phyloP scores from a whole-genome alignment of 2,329 filamentous ascomycete genomes.

The Diaporthe citri region DNA sequence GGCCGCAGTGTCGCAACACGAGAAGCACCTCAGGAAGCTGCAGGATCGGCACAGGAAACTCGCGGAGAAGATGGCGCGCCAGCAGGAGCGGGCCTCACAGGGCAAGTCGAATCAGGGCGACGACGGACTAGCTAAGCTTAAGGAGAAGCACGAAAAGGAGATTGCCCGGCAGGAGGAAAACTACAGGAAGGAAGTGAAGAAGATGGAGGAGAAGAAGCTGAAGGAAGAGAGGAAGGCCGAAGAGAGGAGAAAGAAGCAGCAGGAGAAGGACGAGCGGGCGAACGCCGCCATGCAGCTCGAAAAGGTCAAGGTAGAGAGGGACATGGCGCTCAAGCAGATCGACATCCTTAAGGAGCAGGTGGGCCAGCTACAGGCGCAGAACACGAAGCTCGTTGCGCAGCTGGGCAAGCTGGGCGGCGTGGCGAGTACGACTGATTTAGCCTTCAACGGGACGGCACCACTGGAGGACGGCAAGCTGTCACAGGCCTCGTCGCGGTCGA shows the following conservation, averaged over 20 bases:
- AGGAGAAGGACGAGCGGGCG: slow-evolving; percentile 66
- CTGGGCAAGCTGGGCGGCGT: slow-evolving; percentile 58
- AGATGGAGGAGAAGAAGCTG: slow-evolving; percentile 73
- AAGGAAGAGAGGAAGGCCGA: slow-evolving; percentile 73
- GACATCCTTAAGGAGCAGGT: slow-evolving; percentile 68
- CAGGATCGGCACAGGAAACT: slow-evolving; percentile 71
- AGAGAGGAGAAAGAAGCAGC: slow-evolving; percentile 62
- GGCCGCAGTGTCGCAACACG: slow-evolving; percentile 56
- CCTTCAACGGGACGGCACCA: neutral
- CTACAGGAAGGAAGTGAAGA: slow-evolving; percentile 72
- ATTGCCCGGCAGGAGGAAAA: slow-evolving; percentile 76
- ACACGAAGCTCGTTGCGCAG: slow-evolving; percentile 68
- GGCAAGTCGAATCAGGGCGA: slow-evolving; percentile 49
- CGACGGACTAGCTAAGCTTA: slow-evolving; percentile 66
- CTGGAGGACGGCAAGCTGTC: slow-evolving; percentile 22
- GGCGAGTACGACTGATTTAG: slow-evolving; percentile 6
- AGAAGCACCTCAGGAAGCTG: slow-evolving; percentile 76
- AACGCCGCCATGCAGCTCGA: slow-evolving; percentile 67
- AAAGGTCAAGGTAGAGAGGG: slow-evolving; percentile 61
- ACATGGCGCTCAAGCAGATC: slow-evolving; percentile 65
- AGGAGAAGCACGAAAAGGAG: slow-evolving; percentile 74
- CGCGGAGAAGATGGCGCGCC: slow-evolving; percentile 71
- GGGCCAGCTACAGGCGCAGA: slow-evolving; percentile 70
- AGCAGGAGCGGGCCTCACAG: slow-evolving; percentile 61
- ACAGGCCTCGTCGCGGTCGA: slow-evolving; percentile 21